These are phyloP conservation scores for Antitrichia curtipendula DNA, from an alignment of 225 moss, liverwort and hornwort species.

Conservation along the genomic window DNA sequence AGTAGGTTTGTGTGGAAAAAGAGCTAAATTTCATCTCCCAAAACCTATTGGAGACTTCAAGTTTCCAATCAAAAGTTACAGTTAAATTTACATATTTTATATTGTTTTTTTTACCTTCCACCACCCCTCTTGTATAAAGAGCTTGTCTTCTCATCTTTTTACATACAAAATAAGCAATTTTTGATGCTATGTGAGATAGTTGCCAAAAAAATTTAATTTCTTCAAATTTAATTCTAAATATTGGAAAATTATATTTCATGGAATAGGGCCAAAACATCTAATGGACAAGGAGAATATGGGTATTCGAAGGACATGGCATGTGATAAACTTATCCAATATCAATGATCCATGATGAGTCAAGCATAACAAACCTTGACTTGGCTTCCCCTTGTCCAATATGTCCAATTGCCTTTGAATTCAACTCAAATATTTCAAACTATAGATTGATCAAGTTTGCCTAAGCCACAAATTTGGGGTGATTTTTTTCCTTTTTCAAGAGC, in stretches of 20 bases:
- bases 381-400: fast-evolving
- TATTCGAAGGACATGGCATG: background rate
- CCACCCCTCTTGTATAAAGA: background rate
- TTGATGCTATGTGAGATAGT: background rate
- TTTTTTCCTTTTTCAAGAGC: too few species aligned
- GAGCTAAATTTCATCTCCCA: background rate
- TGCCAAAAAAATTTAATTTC: background rate
- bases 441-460: background rate
- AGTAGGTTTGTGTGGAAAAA: fast-evolving
- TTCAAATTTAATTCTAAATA: background rate
- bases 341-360: fast-evolving
- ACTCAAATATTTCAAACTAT: fast-evolving
- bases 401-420: fast-evolving
- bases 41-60: background rate
- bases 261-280: fast-evolving
- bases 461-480: background rate
- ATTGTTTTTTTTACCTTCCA: background rate
- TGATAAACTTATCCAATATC: background rate
- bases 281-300: fast-evolving
- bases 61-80: background rate
- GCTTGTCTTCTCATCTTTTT: fast-evolving
- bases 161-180: fast-evolving
- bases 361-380: fast-evolving
- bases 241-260: background rate
- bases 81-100: background rate